phyloP scores from a whole-genome alignment of 139 green algal genomes.

The Helicosporidium sp. region DNA sequence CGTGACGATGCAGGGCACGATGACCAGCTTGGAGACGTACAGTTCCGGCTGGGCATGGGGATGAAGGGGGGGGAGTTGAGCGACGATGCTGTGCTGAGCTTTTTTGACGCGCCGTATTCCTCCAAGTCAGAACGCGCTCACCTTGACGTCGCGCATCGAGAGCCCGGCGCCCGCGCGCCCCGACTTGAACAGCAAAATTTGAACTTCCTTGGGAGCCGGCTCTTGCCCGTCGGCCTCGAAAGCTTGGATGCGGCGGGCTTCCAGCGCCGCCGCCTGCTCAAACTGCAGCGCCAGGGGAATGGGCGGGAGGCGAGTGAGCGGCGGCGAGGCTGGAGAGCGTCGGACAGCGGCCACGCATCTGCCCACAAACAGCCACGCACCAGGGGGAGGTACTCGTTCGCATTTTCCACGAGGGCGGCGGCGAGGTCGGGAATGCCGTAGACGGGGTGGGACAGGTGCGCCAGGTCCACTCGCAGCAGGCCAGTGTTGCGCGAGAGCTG shows the following conservation, averaged over 20 bases:
- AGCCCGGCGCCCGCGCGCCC: conserved; percentile 1
- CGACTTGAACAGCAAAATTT: conserved; percentile 22
- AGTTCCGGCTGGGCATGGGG: conserved; percentile 39
- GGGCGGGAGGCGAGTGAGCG: not conserved
- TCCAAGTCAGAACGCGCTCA: not conserved
- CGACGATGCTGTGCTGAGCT: not conserved
- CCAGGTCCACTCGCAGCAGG: conserved; percentile 15
- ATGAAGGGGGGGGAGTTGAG: not conserved
- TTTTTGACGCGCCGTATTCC: not conserved
- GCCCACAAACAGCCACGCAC: not conserved
- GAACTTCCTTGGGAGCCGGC: conserved; percentile 13
- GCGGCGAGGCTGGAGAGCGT: no score
- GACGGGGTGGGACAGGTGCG: conserved; percentile 14
- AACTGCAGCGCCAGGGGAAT: conserved; percentile 9
- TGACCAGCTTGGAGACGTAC: conserved; percentile 76
- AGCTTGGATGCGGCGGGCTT: conserved; percentile 11
- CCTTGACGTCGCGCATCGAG: conserved; percentile 25
- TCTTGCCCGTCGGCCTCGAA: conserved; percentile 5
- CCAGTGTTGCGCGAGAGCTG: conserved; percentile 13
- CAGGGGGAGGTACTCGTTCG: conserved; percentile 16
- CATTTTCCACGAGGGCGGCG: conserved; percentile 14
- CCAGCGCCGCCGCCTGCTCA: conserved; percentile 16
- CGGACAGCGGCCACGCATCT: no score
- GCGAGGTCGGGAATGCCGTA: conserved; percentile 19
- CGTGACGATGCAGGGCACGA: conserved; percentile 90